Evolutionary conservation across 345 rosid genomes (phyloP), one percentile per base, ranked within the genome.

Genomic region (Leavenworthia alabamica): DNA sequence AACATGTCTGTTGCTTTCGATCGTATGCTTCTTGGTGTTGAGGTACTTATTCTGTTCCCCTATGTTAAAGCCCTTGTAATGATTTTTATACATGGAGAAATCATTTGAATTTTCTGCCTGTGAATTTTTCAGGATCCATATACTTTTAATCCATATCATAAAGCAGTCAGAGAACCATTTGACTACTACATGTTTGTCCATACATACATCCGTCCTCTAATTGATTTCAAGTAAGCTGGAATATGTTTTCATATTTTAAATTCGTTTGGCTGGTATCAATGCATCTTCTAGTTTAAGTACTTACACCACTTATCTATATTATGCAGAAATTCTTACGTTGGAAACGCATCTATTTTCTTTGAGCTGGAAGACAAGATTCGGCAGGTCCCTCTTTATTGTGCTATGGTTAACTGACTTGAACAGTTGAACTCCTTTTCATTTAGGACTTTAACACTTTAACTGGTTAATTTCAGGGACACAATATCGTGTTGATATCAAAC

Each of bases 171-270:
- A 65, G 84, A 86, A 73, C 99, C 99, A 46, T 86, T 89, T 73
- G 99, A 93, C 81, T 93, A 93, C 76, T 93, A 80, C 73, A 71
- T 76, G 74, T 83, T 93, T 82, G 99, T 91, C 66, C 97, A 93
- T 75, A 93, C 86, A 46, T 93, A 86, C 70, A 80, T 93, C 45
- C 84, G 96, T 23, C 96, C 96, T 46, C 71, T 93, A 60, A 59
- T 85, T 73, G 88, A 89, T 81, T 93, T 89, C 80, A 76, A 79
- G 98, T 92, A 68, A 81, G 90, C 64, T 13, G 46, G 49, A 32
- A 22, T 46, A n/a, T 52, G 62, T 27, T 52, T 19, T 11, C 46
- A 26, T 65, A 50, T 39, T 44, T 6, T 5, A 0, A 7, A 13
- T 13, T 53, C 6, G 27, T 56, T 40, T 63, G 53, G 15, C 39